Evolutionary conservation across 495 filamentous ascomycete genomes (phyloP).

Genomic region (Penicillium ochrochloron): DNA sequence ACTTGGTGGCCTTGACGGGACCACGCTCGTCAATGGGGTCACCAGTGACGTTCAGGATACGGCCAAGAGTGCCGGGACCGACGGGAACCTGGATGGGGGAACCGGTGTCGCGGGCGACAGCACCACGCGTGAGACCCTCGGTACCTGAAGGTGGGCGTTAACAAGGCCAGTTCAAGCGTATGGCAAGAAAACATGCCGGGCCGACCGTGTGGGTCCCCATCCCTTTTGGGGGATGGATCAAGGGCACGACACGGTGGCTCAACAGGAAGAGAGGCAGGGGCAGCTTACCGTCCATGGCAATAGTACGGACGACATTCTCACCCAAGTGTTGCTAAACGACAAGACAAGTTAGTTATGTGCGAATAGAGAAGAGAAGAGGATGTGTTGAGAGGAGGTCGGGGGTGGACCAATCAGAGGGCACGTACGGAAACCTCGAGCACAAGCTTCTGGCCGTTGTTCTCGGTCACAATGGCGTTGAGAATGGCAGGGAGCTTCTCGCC

Average conservation of each 20-base stretch:
- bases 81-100: conserved; percentile 96
- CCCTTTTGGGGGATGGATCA: conserved; percentile 20
- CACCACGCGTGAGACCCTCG: conserved; percentile 96
- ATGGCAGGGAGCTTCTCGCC: conserved; percentile 92
- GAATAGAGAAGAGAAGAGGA: conserved; percentile 8
- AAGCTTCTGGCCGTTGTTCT: conserved; percentile 92
- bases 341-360: conserved; percentile 29
- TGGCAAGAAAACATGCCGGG: conserved; percentile 18
- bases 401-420: conserved; percentile 33
- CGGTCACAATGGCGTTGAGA: conserved; percentile 92
- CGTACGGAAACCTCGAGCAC: conserved; percentile 96
- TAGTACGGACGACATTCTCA: conserved; percentile 98
- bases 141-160: conserved; percentile 67
- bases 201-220: conserved; percentile 28
- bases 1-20: conserved; percentile 90
- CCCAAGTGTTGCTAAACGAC: conserved; percentile 90
- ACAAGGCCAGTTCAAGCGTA: neutral
- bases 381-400: conserved; percentile 21
- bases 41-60: conserved; percentile 99
- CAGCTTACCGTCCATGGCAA: conserved; percentile 98
- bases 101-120: conserved; percentile 83
- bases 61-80: conserved; percentile 90
- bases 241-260: conserved; percentile 34
- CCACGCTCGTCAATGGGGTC: conserved; percentile 99
- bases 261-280: conserved; percentile 11